Conservation (phyloP, 495 filamentous ascomycete genomes). For the Penicillium argentinense region DNA sequence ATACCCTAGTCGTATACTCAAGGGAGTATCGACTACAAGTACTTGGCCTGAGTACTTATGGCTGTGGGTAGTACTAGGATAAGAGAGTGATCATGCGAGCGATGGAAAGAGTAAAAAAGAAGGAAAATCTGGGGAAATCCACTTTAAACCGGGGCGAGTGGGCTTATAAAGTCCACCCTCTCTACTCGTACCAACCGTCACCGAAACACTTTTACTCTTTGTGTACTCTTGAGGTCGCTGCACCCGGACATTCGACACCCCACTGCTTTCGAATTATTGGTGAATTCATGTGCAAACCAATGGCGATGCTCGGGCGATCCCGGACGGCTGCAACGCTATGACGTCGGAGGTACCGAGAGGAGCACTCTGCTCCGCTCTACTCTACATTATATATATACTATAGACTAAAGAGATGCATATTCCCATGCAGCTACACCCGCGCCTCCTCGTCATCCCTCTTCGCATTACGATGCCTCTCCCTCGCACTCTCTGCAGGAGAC, state of each 20-base stretch:
- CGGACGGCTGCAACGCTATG: conserved; percentile 31
- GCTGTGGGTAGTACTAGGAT: too few species aligned
- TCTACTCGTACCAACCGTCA: too few species aligned
- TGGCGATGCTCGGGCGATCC: conserved; percentile 19
- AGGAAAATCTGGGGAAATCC: conserved; percentile 4
- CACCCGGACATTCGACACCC: too few species aligned
- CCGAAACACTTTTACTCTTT: too few species aligned
- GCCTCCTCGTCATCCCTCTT: background rate
- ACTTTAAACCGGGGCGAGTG: conserved; percentile 6
- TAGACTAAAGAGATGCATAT: background rate
- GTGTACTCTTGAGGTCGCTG: too few species aligned
- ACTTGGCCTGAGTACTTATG: too few species aligned
- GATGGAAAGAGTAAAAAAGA: conserved; percentile 4
- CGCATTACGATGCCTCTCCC: background rate
- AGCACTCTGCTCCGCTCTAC: conserved; percentile 17
- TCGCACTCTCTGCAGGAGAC: background rate
- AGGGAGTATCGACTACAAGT: too few species aligned
- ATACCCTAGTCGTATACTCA: too few species aligned
- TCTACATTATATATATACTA: conserved; percentile 6
- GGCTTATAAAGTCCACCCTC: background rate
- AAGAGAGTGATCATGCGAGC: too few species aligned
- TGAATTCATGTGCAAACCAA: background rate
- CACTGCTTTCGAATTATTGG: too few species aligned
- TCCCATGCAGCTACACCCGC: background rate
- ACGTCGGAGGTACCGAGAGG: conserved; percentile 21